Evolutionary conservation across 306 rosid genomes (phyloP).

Genomic region (Hippophae gyantsensis): DNA sequence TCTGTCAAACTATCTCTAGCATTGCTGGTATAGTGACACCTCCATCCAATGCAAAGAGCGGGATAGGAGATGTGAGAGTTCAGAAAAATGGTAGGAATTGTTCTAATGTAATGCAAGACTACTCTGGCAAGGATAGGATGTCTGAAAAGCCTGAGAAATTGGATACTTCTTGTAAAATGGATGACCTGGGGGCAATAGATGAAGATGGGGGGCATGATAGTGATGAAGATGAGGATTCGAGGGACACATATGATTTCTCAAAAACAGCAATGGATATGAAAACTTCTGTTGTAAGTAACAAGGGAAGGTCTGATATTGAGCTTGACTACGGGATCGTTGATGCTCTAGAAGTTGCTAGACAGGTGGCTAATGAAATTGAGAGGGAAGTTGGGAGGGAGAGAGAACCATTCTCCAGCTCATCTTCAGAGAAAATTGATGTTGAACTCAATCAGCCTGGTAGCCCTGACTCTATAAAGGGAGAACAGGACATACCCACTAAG

Average conservation of each 20-base stretch:
- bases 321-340: conserved; percentile 44
- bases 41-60: conserved; percentile 42
- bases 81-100: conserved; percentile 29
- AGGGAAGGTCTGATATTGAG: conserved; percentile 37
- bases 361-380: conserved; percentile 60
- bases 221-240: conserved; percentile 25
- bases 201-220: conserved; percentile 24
- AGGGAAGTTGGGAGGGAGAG: conserved; percentile 50
- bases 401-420: conserved; percentile 45
- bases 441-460: conserved; percentile 45
- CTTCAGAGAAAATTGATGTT: conserved; percentile 57
- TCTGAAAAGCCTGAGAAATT: conserved; percentile 36
- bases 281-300: conserved; percentile 17
- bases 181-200: conserved; percentile 14
- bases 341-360: conserved; percentile 51
- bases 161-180: conserved; percentile 28
- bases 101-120: conserved; percentile 35
- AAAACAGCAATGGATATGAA: conserved; percentile 23
- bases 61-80: conserved; percentile 29
- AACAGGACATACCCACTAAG: conserved; percentile 30
- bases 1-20: conserved; percentile 15
- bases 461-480: conserved; percentile 52
- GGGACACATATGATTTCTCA: conserved; percentile 15
- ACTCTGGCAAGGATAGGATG: conserved; percentile 27
- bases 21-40: conserved; percentile 22